phyloP scores from a whole-genome alignment of 306 rosid species.

The Castanopsis chinensis region DNA sequence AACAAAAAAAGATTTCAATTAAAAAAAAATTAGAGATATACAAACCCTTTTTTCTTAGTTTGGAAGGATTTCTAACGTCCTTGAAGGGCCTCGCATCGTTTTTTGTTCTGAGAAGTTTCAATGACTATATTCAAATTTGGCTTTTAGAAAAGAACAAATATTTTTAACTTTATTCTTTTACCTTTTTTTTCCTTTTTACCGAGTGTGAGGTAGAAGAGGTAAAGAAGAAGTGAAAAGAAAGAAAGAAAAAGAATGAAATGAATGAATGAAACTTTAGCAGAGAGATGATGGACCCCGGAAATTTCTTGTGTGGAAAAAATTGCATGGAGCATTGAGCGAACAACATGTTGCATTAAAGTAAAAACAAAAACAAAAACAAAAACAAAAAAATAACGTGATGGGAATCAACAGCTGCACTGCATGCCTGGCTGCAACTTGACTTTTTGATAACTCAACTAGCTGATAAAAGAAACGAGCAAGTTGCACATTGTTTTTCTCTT shows the following conservation, averaged over 20 bases:
- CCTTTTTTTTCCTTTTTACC: no score
- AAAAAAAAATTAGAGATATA: no score
- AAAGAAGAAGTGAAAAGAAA: background rate
- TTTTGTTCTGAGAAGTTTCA: no score
- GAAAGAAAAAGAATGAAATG: background rate
- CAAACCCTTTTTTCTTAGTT: no score
- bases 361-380: background rate
- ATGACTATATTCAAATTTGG: no score
- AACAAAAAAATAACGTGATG: conserved; percentile 19
- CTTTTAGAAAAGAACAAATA: no score
- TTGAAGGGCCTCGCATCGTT: no score
- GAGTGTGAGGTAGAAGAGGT: background rate
- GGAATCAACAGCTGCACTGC: conserved; percentile 7
- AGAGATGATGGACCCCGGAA: background rate
- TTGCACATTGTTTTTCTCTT: conserved; percentile 22
- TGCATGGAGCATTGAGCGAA: background rate
- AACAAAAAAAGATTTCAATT: no score
- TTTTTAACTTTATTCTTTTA: no score
- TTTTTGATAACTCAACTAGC: conserved; percentile 9
- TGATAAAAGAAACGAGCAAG: conserved; percentile 36
- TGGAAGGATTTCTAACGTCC: no score
- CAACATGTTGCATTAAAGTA: background rate
- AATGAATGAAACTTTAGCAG: background rate
- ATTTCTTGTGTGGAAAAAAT: background rate
- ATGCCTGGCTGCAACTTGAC: conserved; percentile 21